These are phyloP conservation scores for Conticribra weissflogii DNA, from an alignment of 108 stramenopile genomes.

Conservation along the genomic window DNA sequence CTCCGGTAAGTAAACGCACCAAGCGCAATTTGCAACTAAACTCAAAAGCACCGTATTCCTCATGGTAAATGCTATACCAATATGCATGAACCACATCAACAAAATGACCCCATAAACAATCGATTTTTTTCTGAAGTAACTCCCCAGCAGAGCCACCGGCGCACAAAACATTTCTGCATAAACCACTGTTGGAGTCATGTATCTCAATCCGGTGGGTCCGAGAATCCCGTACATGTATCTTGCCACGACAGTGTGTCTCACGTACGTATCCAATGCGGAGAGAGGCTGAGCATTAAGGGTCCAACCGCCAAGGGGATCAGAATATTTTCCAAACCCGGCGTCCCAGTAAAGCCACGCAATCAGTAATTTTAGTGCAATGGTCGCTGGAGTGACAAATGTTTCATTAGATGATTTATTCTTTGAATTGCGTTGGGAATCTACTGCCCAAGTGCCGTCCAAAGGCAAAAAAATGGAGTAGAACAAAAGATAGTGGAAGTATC, in stretches of 20 bases:
- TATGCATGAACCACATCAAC: slow-evolving; percentile 70
- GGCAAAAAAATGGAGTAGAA: slow-evolving; percentile 84
- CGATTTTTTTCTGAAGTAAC: slow-evolving; percentile 49
- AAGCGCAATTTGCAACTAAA: slow-evolving; percentile 73
- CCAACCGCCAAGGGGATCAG: slow-evolving; percentile 79
- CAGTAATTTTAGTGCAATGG: slow-evolving; percentile 60
- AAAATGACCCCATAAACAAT: slow-evolving; percentile 45
- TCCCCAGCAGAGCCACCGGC: slow-evolving; percentile 64
- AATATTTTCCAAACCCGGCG: slow-evolving; percentile 82
- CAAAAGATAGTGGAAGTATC: slow-evolving; percentile 80
- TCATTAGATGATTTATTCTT: not conserved
- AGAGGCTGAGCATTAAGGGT: slow-evolving; percentile 69
- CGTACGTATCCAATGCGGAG: slow-evolving; percentile 85
- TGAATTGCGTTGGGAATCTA: slow-evolving; percentile 31
- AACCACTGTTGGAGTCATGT: slow-evolving; percentile 81
- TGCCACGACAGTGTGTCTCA: slow-evolving; percentile 74
- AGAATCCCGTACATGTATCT: slow-evolving; percentile 78
- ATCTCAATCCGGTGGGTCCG: slow-evolving; percentile 70
- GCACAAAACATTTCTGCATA: slow-evolving; percentile 72
- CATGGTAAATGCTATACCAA: slow-evolving; percentile 78
- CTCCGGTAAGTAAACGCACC: slow-evolving; percentile 73
- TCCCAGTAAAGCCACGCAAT: slow-evolving; percentile 86
- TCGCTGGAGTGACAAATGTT: slow-evolving; percentile 41
- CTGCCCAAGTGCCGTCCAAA: slow-evolving; percentile 55
- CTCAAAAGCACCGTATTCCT: slow-evolving; percentile 80